Percentiles rank a stretch among this genome's conserved stretches.
phyloP scores from a whole-genome alignment of 176 grass and related monocot genomes.

The Urochloa ruziziensis region DNA sequence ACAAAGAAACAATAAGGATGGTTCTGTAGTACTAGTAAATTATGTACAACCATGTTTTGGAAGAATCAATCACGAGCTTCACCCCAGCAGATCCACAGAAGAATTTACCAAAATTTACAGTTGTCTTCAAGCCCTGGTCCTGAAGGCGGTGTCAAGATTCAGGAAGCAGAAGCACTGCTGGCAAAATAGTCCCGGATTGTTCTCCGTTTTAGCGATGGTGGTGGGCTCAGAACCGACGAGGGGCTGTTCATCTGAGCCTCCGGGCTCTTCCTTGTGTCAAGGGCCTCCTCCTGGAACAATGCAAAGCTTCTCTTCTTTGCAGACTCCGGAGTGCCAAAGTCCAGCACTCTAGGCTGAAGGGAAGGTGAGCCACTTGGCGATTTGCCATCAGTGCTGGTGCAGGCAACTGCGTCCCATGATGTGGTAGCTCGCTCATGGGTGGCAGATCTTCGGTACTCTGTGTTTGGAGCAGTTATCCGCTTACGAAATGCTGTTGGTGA shows the following conservation, averaged over 20 bases:
- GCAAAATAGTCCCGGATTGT: conserved; percentile 91
- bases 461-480: conserved; percentile 61
- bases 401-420: conserved; percentile 37
- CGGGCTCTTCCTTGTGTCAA: conserved; percentile 43
- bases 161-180: conserved; percentile 43
- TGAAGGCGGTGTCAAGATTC: conserved; percentile 22
- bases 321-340: conserved; percentile 79
- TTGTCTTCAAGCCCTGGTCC: not conserved
- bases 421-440: conserved; percentile 38
- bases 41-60: conserved; percentile 37
- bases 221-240: conserved; percentile 82
- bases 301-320: conserved; percentile 63
- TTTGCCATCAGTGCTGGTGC: conserved; percentile 15
- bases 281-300: conserved; percentile 48
- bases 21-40: not conserved
- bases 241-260: conserved; percentile 55
- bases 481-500: conserved; percentile 69
- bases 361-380: conserved; percentile 25
- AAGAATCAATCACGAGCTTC: not conserved
- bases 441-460: conserved; percentile 38
- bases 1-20: not conserved
- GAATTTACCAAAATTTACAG: conserved; percentile 31
- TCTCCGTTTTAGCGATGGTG: conserved; percentile 82
- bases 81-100: not conserved
- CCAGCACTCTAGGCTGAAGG: conserved; percentile 45